Evolutionary conservation across 768 basidiomycete genomes (phyloP), one percentile per base, ranked within the genome.

Genomic region (Candolleomyces efflorescens): DNA sequence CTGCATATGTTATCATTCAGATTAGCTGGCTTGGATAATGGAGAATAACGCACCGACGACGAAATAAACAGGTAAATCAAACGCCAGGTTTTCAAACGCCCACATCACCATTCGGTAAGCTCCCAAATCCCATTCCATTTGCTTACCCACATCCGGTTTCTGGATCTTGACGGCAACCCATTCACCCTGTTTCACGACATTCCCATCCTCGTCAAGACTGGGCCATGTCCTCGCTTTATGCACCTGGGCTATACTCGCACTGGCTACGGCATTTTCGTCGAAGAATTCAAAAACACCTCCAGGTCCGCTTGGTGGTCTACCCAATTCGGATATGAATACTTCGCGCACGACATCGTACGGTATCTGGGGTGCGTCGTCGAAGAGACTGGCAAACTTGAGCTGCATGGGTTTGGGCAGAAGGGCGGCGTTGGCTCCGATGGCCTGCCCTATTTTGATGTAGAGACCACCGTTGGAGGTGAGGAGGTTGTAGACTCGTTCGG

Each of bases 101-200:
- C 87, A 90, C 86, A 90, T 90, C 2, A 88, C 87, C 3, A 75
- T 62, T n/a, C 82, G 73, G 65, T 84, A 90, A 3, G 81, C 84
- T 27, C 78, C 85, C 12, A 94, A 74, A 65, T 94, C 92, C 83
- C 87, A 92, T 60, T 90, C 85, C 75, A 90, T 87, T 73, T 97
- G 94, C 63, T 82, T 90, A 52, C 79, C 80, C 5, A 98, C 91
- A 36, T 85, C 89, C 2, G 92, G 93, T 65, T 95, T 96, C 74
- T 97, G 93, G 20, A 92, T 78, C 74, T 98, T 98, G 60, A 98
- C 94, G 0, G 94, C 95, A 1, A 98, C 94, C 82, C 87, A 88
- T 37, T 81, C 75, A 32, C 75, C 78, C 55, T 76, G 75, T 9
- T 69, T 69, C 53, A 78, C 32, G 7, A 32, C 74, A 50, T 62